Base-by-base conservation (phyloP, 768 basidiomycete species). In the Leccinellum rugosiceps region DNA sequence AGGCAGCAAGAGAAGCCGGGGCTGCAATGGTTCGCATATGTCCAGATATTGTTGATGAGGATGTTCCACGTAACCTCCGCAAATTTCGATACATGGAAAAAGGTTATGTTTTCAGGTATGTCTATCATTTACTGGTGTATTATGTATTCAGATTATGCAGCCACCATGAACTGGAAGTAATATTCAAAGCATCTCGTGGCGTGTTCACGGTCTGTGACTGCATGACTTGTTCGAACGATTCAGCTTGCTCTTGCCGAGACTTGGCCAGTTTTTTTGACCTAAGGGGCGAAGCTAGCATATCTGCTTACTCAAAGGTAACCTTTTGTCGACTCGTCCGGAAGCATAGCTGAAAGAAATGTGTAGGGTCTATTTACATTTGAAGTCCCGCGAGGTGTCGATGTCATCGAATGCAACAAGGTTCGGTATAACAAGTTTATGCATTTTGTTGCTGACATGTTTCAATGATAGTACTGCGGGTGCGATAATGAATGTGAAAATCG, bases 401-500 rank as follows among this genome's bases (percentile, higher is more conserved):
- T 86, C 11, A 76, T 87, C 6, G 87, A 90, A 66, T 90, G 87
- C 58, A 89, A 87, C 59, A 72, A 77, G 65, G 87, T 84, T 63
- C 49, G 75, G 44, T 8, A 30, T 38, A 14, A 34, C 4, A 19
- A 32, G 3, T 23, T 6, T 9, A 9, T 46, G 17, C n/a, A 31
- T 58, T 10, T n/a, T 15, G 47, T 43, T 13, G 14, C 56, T 45
- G 25, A 23, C n/a, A 41, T 9, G 21, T 44, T 19, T 53, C 52
- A 45, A 34, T 23, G 43, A 41, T 61, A 83, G 81, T 64, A 69
- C 26, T 87, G 86, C 53, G 50, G 46, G 7, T 87, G 85, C 57
- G 65, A 62, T 31, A 32, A 41, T 9, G 61, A 52, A 3, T 90
- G 87, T 61, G 70, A 62, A 3, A 89, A 88, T 62, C 82, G 86